Evolutionary conservation across 1,284 basidiomycete genomes (phyloP).

Genomic region (Sanghuangporus weigelae): DNA sequence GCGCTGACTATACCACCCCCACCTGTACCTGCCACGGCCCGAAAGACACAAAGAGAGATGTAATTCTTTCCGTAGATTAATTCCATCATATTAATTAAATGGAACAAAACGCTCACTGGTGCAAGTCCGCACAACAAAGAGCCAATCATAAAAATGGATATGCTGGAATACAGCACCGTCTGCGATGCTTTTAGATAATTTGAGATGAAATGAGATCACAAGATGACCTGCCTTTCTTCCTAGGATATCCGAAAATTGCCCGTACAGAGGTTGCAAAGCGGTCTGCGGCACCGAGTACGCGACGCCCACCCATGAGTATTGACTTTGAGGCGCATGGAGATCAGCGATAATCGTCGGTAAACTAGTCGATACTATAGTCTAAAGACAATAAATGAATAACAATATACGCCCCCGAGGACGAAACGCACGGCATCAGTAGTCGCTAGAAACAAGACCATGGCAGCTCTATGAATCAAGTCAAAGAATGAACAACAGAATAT

Average conservation of each 20-base stretch:
- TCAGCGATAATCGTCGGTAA: slow-evolving; percentile 71
- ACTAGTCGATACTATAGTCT: slow-evolving; percentile 80
- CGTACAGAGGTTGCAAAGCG: slow-evolving; percentile 75
- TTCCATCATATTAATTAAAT: slow-evolving; percentile 9
- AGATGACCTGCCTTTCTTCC: slow-evolving; percentile 57
- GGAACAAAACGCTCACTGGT: slow-evolving; percentile 9
- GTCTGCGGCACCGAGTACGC: slow-evolving; percentile 80
- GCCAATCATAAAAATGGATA: slow-evolving; percentile 19
- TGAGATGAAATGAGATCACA: neutral
- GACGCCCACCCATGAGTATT: slow-evolving; percentile 82
- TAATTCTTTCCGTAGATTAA: slow-evolving; percentile 42
- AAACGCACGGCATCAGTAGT: slow-evolving; percentile 72
- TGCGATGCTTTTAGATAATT: slow-evolving; percentile 1
- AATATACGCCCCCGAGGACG: neutral
- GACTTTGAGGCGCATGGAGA: slow-evolving; percentile 53
- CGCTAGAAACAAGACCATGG: slow-evolving; percentile 70
- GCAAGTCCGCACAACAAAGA: slow-evolving; percentile 18
- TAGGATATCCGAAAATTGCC: slow-evolving; percentile 68
- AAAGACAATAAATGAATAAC: slow-evolving; percentile 17
- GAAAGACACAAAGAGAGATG: slow-evolving; percentile 48
- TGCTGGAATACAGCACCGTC: slow-evolving; percentile 15
- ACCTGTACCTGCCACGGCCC: slow-evolving; percentile 64
- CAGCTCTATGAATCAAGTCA: slow-evolving; percentile 44
- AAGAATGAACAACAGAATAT: neutral
- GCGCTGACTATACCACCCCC: slow-evolving; percentile 77